Evolutionary conservation across 2,329 filamentous ascomycete species (phyloP).

Genomic region (Bipolaris oryzae): DNA sequence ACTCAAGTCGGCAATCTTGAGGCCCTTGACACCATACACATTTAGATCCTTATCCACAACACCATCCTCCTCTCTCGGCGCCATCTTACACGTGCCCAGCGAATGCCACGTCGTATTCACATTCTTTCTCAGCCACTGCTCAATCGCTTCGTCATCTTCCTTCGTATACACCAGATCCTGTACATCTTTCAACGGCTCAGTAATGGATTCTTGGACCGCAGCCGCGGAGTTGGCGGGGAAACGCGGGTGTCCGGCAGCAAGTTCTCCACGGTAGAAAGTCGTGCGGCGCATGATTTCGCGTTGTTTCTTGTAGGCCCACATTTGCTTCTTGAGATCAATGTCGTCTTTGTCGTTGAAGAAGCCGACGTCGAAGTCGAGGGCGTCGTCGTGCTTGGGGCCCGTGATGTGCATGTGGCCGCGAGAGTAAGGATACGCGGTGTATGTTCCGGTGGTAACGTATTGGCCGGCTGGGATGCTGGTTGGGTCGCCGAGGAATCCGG

Average conservation of each 20-base stretch:
- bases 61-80: conserved; percentile 36
- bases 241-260: conserved; percentile 32
- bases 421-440: conserved; percentile 66
- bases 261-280: conserved; percentile 54
- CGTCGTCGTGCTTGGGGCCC: conserved; percentile 51
- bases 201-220: conserved; percentile 16
- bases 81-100: conserved; percentile 43
- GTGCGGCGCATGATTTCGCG: conserved; percentile 65
- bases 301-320: conserved; percentile 70
- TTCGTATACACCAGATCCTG: conserved; percentile 30
- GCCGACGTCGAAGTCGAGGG: conserved; percentile 63
- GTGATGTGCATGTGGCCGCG: conserved; percentile 67
- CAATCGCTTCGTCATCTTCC: conserved; percentile 47
- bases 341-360: conserved; percentile 62
- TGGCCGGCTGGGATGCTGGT: conserved; percentile 49
- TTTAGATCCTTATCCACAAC: conserved; percentile 37
- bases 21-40: conserved; percentile 34
- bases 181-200: conserved; percentile 16
- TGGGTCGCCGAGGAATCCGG: conserved; percentile 40
- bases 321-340: conserved; percentile 63
- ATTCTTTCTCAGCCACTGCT: conserved; percentile 50
- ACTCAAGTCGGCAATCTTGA: conserved; percentile 54
- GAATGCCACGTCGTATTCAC: conserved; percentile 45
- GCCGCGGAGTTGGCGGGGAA: conserved; percentile 30
- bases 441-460: conserved; percentile 61